Conservation (phyloP, 2,329 filamentous ascomycete genomes). For the Cladobotryum mycophilum region DNA sequence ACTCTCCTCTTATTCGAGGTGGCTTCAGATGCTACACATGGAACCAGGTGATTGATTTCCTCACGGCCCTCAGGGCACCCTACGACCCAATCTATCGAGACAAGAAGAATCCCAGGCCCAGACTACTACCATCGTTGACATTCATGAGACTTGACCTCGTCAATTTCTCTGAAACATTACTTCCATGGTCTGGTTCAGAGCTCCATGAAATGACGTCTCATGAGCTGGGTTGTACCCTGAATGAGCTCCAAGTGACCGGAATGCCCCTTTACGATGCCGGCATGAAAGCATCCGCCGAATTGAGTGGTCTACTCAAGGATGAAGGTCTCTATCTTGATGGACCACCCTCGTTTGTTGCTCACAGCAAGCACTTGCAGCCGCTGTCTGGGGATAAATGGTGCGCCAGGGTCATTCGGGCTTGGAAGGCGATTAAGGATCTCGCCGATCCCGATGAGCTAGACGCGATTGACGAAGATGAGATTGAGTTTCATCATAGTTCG, state of each 20-base stretch:
- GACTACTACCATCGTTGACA: conserved; percentile 42
- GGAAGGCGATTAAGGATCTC: conserved; percentile 25
- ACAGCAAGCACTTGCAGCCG: conserved; percentile 32
- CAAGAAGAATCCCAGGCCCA: conserved; percentile 31
- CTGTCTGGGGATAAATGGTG: conserved; percentile 35
- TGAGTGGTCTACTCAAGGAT: conserved; percentile 47
- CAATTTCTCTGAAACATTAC: conserved; percentile 43
- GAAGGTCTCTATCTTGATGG: conserved; percentile 47
- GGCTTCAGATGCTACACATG: conserved; percentile 51
- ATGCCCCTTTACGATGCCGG: conserved; percentile 45
- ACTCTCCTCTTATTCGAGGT: conserved; percentile 40
- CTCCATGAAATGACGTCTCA: conserved; percentile 49
- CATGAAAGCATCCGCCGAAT: conserved; percentile 39
- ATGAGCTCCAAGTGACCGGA: conserved; percentile 48
- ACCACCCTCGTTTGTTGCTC: conserved; percentile 37
- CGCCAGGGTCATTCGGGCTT: conserved; percentile 41
- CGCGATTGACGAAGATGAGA: conserved; percentile 24
- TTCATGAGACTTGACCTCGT: conserved; percentile 48
- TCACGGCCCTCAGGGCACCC: conserved; percentile 45
- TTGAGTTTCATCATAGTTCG: conserved; percentile 20
- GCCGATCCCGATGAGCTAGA: conserved; percentile 17
- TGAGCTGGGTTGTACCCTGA: conserved; percentile 46
- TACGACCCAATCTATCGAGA: conserved; percentile 36
- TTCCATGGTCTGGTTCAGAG: conserved; percentile 40
- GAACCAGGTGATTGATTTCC: conserved; percentile 48